Base-by-base conservation (phyloP, 2,329 filamentous ascomycete species). In the Amylocarpus encephaloides region DNA sequence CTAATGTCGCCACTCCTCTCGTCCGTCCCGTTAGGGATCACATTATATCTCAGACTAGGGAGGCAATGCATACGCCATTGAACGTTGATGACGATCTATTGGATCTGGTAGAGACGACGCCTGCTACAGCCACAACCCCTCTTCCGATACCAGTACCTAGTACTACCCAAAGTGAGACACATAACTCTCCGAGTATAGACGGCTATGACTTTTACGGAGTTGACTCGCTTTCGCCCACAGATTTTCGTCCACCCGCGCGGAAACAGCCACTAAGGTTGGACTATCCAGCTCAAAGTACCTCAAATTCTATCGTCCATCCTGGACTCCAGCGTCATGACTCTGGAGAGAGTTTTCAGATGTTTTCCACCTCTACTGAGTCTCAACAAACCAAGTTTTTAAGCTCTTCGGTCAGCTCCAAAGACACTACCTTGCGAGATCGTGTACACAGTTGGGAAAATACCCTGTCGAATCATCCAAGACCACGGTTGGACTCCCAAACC, bases 141-240 rank as follows among this genome's bases (percentile, higher is more conserved):
- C 57, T 43, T 43, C 62, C 59, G 5, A 62, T 64, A 48, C 57
- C 59, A 40, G 56, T 63, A n/a, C 55, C 61, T 38, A 53, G 57
- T 38, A 39, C 56, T 16, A 52, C 43, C 45, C 42, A 55, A 29
- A 51, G 51, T 6, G 48, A 54, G 7, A 53, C 56, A 5, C 34
- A 59, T 9, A 50, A 49, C 16, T 39, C 53, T 9, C 59, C 62
- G 16, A 64, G 61, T 49, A 48, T 63, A 1, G 80, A 83, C 56
- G 80, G 80, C 0, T 83, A 84, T 58, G 80, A 84, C 63, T 84
- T 84, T 59, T 83, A 83, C 60, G 81, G 80, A 58, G 68, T 79
- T 26, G 79, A 80, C n/a, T 74, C 66, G 56, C 53, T 63, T 76
- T 49, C 67, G 68, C 43, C 69, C 40, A 76, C 81, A 42, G 76